phyloP scores from a whole-genome alignment of 164 flowering plant species.

The Houttuynia cordata region DNA sequence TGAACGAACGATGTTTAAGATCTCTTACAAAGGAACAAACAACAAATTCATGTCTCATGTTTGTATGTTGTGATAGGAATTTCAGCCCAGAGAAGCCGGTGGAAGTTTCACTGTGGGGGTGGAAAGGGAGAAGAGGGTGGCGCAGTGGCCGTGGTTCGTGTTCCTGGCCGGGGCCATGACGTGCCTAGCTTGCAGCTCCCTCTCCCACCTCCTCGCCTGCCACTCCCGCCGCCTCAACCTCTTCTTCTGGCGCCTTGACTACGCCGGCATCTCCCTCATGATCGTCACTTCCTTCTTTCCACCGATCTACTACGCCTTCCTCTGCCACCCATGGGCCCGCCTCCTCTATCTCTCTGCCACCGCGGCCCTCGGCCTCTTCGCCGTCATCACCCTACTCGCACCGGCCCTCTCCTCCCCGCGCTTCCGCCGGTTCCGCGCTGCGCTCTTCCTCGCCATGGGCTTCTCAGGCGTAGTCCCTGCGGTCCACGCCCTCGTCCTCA shows the following conservation, averaged over 20 bases:
- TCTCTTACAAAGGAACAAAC: neutral
- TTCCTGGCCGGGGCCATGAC: conserved; percentile 75
- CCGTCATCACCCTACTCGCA: conserved; percentile 52
- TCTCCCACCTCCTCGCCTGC: conserved; percentile 92
- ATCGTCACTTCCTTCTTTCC: conserved; percentile 82
- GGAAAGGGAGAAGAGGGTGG: conserved; percentile 14
- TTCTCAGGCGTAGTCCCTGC: conserved; percentile 84
- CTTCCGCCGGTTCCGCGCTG: conserved; percentile 58
- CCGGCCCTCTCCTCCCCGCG: conserved; percentile 56
- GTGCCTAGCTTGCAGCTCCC: conserved; percentile 68
- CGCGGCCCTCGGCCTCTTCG: conserved; percentile 41
- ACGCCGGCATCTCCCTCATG: conserved; percentile 89
- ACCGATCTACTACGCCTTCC: conserved; percentile 78
- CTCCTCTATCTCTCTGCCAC: conserved; percentile 64
- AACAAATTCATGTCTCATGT: neutral
- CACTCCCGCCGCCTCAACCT: conserved; percentile 61
- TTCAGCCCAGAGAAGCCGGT: conserved; percentile 13
- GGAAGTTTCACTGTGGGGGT: neutral
- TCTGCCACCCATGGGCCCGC: conserved; percentile 33
- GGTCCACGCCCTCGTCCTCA: conserved; percentile 46
- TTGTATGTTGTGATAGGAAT: conserved; percentile 27
- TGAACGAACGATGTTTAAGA: too few species aligned
- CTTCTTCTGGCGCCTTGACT: conserved; percentile 95
- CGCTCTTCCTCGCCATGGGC: conserved; percentile 77
- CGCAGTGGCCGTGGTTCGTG: conserved; percentile 87